phyloP scores from a whole-genome alignment of 768 basidiomycete genomes.

The Gloeopeniophorella convolvens region DNA sequence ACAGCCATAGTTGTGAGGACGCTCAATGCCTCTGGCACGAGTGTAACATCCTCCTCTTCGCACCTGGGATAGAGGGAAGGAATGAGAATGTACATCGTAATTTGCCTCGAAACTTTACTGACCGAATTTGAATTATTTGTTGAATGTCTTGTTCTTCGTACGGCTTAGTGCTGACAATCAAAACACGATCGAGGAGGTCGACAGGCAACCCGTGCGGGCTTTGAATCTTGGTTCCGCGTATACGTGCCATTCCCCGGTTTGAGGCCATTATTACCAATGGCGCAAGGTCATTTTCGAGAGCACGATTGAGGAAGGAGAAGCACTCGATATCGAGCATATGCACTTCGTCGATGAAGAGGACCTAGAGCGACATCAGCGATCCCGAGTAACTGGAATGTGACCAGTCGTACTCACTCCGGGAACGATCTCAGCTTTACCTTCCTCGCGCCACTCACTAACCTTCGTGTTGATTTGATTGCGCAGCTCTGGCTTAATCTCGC shows the following conservation, averaged over 20 bases:
- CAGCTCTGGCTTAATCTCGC: constrained; percentile 96
- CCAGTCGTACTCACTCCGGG: constrained; percentile 64
- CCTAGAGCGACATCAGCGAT: constrained; percentile 38
- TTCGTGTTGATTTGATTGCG: constrained; percentile 96
- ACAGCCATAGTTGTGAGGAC: constrained; percentile 86
- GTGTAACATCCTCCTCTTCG: constrained; percentile 91
- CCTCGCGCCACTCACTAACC: constrained; percentile 96
- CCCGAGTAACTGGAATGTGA: background rate
- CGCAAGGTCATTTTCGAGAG: constrained; percentile 87
- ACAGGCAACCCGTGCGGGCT: constrained; percentile 93
- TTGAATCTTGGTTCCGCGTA: constrained; percentile 91
- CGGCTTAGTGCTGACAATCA: constrained; percentile 91
- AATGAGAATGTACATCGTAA: background rate
- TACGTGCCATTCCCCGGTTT: constrained; percentile 90
- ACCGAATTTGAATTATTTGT: constrained; percentile 93
- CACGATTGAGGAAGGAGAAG: constrained; percentile 97
- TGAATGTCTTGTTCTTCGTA: constrained; percentile 80
- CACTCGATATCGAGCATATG: constrained; percentile 99
- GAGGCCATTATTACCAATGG: constrained; percentile 98
- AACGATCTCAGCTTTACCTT: constrained; percentile 96
- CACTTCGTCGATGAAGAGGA: constrained; percentile 98
- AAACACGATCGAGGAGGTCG: constrained; percentile 88
- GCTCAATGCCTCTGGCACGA: constrained; percentile 62
- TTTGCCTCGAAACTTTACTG: constrained; percentile 18
- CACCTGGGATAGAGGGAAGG: constrained; percentile 40